These are phyloP conservation scores for Phialophora macrospora DNA, from an alignment of 2,329 filamentous ascomycete genomes.

Conservation along the genomic window DNA sequence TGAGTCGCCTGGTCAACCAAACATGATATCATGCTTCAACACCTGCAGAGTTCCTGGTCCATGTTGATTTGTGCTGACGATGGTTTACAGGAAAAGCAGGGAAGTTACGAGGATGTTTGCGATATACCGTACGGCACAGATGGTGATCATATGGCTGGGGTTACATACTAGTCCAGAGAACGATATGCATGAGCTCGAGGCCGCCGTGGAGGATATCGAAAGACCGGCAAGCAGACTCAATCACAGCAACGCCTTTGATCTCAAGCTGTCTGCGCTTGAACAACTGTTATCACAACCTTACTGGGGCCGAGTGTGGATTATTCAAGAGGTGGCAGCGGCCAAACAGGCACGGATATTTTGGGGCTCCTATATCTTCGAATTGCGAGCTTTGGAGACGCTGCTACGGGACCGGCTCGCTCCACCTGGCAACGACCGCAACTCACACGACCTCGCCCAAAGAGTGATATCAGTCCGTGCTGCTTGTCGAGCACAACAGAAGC, in stretches of 20 bases:
- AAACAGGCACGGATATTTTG: conserved; percentile 23
- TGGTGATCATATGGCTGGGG: conserved; percentile 39
- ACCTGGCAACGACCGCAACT: neutral
- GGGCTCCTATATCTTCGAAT: conserved; percentile 28
- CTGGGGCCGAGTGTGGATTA: conserved; percentile 39
- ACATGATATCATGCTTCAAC: neutral
- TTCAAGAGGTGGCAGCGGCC: conserved; percentile 37
- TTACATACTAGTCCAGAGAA: conserved; percentile 22
- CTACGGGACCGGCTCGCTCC: conserved; percentile 10
- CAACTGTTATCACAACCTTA: conserved; percentile 35
- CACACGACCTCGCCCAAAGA: conserved; percentile 16
- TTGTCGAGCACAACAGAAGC: conserved; percentile 29
- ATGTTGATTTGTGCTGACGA: neutral
- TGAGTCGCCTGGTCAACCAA: neutral
- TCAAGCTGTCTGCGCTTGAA: conserved; percentile 19
- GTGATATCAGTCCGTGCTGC: conserved; percentile 28
- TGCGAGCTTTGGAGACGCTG: conserved; percentile 24
- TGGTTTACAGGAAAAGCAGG: conserved; percentile 15
- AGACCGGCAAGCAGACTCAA: conserved; percentile 11
- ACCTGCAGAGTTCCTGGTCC: too few species aligned
- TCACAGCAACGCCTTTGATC: neutral
- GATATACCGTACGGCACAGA: conserved; percentile 32
- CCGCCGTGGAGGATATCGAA: conserved; percentile 12
- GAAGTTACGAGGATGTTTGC: conserved; percentile 31
- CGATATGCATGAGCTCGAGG: conserved; percentile 22